A percentile compares a stretch with the other conserved stretches of the same genome.
phyloP scores from a whole-genome alignment of 2,329 filamentous ascomycete genomes.

The Paecilomyces dactylethromorphus region DNA sequence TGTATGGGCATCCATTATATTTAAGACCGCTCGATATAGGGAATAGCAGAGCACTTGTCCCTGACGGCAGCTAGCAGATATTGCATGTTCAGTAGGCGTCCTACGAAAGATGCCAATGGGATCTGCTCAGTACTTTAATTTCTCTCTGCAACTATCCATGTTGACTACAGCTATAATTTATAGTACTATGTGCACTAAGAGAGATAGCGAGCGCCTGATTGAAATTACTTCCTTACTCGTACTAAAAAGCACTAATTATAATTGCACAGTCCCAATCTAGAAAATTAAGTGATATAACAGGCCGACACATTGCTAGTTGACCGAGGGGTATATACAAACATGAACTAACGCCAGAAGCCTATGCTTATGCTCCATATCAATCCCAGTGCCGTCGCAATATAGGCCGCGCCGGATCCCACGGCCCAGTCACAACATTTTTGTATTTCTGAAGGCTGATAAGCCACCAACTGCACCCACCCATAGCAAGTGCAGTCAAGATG shows the following conservation, averaged over 20 bases:
- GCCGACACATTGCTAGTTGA: neutral
- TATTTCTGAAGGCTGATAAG: conserved; percentile 95
- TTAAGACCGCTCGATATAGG: no score
- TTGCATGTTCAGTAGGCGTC: no score
- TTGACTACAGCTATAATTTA: neutral
- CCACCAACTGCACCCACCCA: conserved; percentile 97
- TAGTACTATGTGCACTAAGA: neutral
- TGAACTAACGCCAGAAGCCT: neutral
- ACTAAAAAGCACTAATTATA: no score
- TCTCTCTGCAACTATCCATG: no score
- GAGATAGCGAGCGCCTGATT: neutral
- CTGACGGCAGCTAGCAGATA: no score
- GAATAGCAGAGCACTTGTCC: no score
- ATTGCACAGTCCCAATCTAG: neutral
- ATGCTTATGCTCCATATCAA: conserved; percentile 11
- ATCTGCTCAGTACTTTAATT: no score
- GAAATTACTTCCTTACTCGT: neutral
- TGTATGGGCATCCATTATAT: no score
- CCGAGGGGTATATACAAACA: neutral
- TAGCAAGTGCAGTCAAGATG: conserved; percentile 67
- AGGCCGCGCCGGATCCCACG: conserved; percentile 92
- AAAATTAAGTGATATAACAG: neutral
- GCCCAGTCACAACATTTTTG: conserved; percentile 97
- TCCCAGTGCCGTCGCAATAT: conserved; percentile 39
- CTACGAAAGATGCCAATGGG: no score